Percentiles rank a stretch among this genome's conserved stretches.
phyloP scores from a whole-genome alignment of 169 alveolate species.

The Eimeria brunetti region DNA sequence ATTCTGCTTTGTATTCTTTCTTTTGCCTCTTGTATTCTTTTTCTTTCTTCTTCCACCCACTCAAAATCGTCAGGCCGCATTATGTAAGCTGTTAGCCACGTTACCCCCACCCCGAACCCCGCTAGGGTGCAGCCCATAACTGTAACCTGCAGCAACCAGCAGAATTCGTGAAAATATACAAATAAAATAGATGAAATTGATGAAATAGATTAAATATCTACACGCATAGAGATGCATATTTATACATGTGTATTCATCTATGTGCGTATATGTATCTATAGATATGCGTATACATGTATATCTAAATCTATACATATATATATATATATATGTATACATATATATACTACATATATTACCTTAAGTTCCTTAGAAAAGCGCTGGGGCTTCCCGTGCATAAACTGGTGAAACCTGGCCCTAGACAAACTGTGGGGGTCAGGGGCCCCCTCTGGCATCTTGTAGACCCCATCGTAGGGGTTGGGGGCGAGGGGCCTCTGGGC shows the following conservation, averaged over 20 bases:
- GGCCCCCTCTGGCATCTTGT: constrained; percentile 61
- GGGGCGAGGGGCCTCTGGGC: constrained; percentile 74
- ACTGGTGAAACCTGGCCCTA: constrained; percentile 64
- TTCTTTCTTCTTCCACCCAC: constrained; percentile 80
- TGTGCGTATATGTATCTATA: no score
- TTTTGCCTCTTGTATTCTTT: constrained; percentile 53
- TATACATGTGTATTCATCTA: no score
- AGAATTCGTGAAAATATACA: background rate
- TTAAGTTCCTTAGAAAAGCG: constrained; percentile 75
- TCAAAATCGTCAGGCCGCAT: constrained; percentile 82
- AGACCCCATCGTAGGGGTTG: constrained; percentile 60
- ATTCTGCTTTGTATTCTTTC: background rate
- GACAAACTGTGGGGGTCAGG: constrained; percentile 58
- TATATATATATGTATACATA: no score
- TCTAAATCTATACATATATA: no score
- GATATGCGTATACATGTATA: no score
- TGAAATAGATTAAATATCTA: background rate
- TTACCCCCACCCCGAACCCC: constrained; percentile 32
- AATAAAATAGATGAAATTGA: no score
- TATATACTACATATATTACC: background rate
- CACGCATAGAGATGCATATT: background rate
- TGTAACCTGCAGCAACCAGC: constrained; percentile 22
- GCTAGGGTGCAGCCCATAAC: constrained; percentile 35
- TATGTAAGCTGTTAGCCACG: constrained; percentile 55
- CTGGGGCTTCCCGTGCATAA: constrained; percentile 78